phyloP scores from a whole-genome alignment of 2,329 filamentous ascomycete species.

The Hymenoscyphus linearis region DNA sequence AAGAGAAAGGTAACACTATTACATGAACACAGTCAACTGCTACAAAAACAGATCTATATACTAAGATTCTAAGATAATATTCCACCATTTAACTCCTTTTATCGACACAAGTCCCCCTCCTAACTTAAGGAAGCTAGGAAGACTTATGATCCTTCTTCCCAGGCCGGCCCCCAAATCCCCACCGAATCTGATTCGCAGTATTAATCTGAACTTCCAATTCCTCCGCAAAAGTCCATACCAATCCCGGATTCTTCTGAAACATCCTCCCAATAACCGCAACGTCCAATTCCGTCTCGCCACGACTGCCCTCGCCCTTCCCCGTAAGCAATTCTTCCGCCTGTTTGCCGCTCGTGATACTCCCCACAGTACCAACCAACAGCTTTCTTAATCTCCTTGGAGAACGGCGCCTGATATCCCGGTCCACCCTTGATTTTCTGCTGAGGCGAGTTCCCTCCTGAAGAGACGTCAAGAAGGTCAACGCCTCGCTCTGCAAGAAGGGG shows the following conservation, averaged over 20 bases:
- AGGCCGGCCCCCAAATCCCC: conserved; percentile 45
- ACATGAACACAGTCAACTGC: too few relatives aligned
- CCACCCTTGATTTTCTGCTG: conserved; percentile 51
- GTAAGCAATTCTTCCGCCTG: conserved; percentile 45
- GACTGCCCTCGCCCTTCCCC: conserved; percentile 41
- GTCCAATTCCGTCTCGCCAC: conserved; percentile 42
- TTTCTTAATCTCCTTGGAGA: conserved; percentile 66
- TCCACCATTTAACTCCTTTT: too few relatives aligned
- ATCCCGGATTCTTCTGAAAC: conserved; percentile 54
- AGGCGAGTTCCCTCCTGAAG: conserved; percentile 59
- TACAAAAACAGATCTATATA: too few relatives aligned
- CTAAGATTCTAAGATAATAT: too few relatives aligned
- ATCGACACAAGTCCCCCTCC: too few relatives aligned
- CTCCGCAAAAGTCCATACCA: conserved; percentile 52
- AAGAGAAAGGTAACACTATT: too few relatives aligned
- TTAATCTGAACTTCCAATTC: conserved; percentile 44
- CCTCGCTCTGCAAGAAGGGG: conserved; percentile 57
- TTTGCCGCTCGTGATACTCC: conserved; percentile 41
- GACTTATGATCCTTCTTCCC: conserved; percentile 1
- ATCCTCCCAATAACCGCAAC: conserved; percentile 44
- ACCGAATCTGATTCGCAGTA: conserved; percentile 49
- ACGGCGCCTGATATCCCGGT: conserved; percentile 65
- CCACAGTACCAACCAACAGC: conserved; percentile 45
- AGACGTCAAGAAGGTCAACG: conserved; percentile 72
- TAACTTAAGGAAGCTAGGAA: too few relatives aligned